Conservation (phyloP, 176 grass and related monocot genomes). For the Calamus simplicifolius region DNA sequence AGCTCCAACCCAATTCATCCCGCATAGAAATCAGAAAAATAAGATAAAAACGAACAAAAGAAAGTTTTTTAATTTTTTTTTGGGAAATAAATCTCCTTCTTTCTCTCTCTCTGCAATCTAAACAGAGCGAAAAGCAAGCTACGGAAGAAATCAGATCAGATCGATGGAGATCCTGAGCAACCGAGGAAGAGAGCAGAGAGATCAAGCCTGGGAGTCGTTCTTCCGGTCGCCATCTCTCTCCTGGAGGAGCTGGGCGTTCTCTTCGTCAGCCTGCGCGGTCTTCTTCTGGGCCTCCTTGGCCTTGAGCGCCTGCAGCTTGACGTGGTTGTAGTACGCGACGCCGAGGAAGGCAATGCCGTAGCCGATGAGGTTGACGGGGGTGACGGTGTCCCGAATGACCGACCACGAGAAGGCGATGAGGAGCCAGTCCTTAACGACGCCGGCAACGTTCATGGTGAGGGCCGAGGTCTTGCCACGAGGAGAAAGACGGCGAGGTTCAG, state of each 20-base stretch:
- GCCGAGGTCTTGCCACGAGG: conserved; percentile 92
- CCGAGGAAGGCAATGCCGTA: conserved; percentile 85
- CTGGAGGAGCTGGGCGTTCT: conserved; percentile 62
- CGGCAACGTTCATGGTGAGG: conserved; percentile 93
- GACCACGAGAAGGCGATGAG: conserved; percentile 98
- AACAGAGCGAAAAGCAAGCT: too few relatives aligned
- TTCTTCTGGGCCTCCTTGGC: conserved; percentile 96
- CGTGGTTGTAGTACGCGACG: conserved; percentile 93
- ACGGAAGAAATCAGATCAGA: background rate
- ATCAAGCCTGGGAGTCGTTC: conserved; percentile 42
- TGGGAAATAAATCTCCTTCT: too few relatives aligned
- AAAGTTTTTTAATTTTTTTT: too few relatives aligned
- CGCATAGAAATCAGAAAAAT: too few relatives aligned
- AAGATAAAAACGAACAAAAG: too few relatives aligned
- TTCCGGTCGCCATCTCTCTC: conserved; percentile 57
- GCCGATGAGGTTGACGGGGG: conserved; percentile 72
- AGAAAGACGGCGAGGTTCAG: conserved; percentile 88
- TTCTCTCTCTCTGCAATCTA: too few relatives aligned
- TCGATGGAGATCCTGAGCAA: background rate
- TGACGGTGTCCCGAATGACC: conserved; percentile 85
- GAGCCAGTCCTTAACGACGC: conserved; percentile 93
- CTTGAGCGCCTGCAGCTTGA: conserved; percentile 91
- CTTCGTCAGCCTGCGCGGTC: conserved; percentile 65
- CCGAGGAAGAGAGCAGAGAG: background rate
- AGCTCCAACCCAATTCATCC: too few relatives aligned